Percentiles rank a stretch among this genome's conserved stretches.
phyloP scores from a whole-genome alignment of 768 basidiomycete genomes.

The Pisolithus orientalis region DNA sequence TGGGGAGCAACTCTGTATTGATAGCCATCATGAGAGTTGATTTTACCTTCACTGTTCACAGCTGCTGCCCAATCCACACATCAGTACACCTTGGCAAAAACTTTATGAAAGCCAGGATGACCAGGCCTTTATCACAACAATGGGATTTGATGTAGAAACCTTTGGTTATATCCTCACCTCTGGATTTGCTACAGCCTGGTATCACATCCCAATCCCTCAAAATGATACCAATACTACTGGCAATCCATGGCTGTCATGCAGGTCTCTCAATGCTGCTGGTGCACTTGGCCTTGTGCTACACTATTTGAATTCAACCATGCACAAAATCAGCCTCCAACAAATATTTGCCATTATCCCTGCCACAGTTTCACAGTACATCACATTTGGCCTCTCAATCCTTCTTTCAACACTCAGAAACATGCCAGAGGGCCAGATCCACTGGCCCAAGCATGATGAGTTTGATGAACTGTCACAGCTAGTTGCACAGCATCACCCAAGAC shows the following conservation, averaged over 20 bases:
- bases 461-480: slow-evolving; percentile 23
- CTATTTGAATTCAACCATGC: slow-evolving; percentile 34
- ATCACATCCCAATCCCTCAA: slow-evolving; percentile 26
- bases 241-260: slow-evolving; percentile 15
- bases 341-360: slow-evolving; percentile 38
- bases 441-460: slow-evolving; percentile 24
- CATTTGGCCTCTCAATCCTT: slow-evolving; percentile 28
- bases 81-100: slow-evolving; percentile 31
- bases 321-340: slow-evolving; percentile 31
- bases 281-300: slow-evolving; percentile 38
- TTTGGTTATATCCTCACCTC: slow-evolving; percentile 28
- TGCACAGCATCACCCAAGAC: slow-evolving; percentile 21
- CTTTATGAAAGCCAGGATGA: slow-evolving; percentile 28
- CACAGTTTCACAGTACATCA: slow-evolving; percentile 31
- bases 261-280: slow-evolving; percentile 30
- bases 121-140: slow-evolving; percentile 39
- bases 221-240: slow-evolving; percentile 17
- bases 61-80: slow-evolving; percentile 29
- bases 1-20: no score
- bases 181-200: slow-evolving; percentile 27
- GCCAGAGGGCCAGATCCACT: slow-evolving; percentile 24
- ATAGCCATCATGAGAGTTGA: no score
- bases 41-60: no score
- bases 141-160: slow-evolving; percentile 35
- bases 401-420: slow-evolving; percentile 23